Evolutionary conservation across 2,329 filamentous ascomycete genomes (phyloP), one percentile per base, ranked within the genome.

Genomic region (Parastagonospora nodorum): DNA sequence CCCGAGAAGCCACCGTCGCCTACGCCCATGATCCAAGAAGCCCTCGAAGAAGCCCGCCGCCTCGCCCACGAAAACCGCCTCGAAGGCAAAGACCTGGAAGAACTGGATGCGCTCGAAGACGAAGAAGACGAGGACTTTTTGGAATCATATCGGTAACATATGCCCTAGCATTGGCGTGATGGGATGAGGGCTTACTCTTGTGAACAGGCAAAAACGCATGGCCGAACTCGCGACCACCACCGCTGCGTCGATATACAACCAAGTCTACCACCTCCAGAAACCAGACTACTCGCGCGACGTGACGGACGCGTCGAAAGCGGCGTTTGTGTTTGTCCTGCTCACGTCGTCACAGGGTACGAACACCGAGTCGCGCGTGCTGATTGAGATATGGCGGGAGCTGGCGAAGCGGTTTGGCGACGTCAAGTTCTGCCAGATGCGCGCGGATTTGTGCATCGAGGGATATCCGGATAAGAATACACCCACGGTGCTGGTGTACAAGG

Each of bases 1-100:
- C 94, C 94, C n/a, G 92, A 97, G 73, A 97, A 96, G 73, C 92
- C 93, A 0, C 92, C 92, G 2, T 96, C 93, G 39, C 94, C 94
- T 2, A 97, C 94, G 2, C 92, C 92, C 6, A 88, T 96, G 78
- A 97, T 99, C 66, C 89, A 99, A 77, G 93, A 97, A 79, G 94
- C 94, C 4, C 84, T 99, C 40, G 75, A 88, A 15, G 90, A 96
- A 77, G 94, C 90, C 10, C 85, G 89, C 51, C 81, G 87, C 63
- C 81, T 95, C 55, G 92, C 92, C 27, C 87, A 97, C 67, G 93
- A 97, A 71, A 97, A 97, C 72, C 82, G 94, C 45, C 79, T 99
- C 1, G 92, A 97, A 73, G 90, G 92, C 61, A 97, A 97, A 72
- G 92, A 96, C 64, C 79, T 99, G 0, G 92, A 97, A 67, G 94